Conservation (phyloP, 2,329 filamentous ascomycete genomes). For the Calonectria fujianensis region DNA sequence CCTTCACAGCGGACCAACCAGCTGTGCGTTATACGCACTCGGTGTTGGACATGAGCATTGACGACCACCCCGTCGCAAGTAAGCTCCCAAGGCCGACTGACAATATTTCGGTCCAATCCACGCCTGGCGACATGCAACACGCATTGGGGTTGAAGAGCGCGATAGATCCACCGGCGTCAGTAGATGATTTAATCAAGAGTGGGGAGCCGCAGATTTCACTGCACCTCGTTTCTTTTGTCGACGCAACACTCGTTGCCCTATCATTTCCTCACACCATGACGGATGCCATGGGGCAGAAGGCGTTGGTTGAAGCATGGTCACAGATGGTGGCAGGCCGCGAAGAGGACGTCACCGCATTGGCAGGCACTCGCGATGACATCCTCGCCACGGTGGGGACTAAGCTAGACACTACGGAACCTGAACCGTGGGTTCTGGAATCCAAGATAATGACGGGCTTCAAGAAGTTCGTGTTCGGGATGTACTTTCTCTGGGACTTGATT, state of each 20-base stretch:
- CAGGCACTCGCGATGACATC: slow-evolving; percentile 10
- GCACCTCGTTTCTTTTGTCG: neutral
- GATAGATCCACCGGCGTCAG: neutral
- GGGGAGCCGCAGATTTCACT: slow-evolving; percentile 16
- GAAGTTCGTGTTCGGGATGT: slow-evolving; percentile 11
- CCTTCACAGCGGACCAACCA: neutral
- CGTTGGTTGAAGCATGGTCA: slow-evolving; percentile 12
- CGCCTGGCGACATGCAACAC: neutral
- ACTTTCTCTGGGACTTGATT: slow-evolving; percentile 11
- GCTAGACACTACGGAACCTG: neutral
- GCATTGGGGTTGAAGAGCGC: neutral
- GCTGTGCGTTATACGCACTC: slow-evolving; percentile 3
- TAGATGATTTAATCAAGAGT: neutral
- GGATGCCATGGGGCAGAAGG: slow-evolving; percentile 7
- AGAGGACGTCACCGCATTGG: neutral
- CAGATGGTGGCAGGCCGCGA: slow-evolving; percentile 10
- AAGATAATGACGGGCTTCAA: slow-evolving; percentile 9
- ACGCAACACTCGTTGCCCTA: slow-evolving; percentile 5
- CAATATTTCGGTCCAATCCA: neutral
- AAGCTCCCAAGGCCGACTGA: neutral
- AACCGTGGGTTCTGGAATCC: slow-evolving; percentile 11
- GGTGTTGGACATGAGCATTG: neutral
- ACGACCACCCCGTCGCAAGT: slow-evolving; percentile 1
- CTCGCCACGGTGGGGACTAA: neutral
- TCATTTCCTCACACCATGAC: slow-evolving; percentile 19